Percentiles rank a stretch among this genome's conserved stretches.
These are phyloP conservation scores for Ceratobasidium sp. DNA, from an alignment of 1,284 basidiomycete genomes.

Conservation along the genomic window DNA sequence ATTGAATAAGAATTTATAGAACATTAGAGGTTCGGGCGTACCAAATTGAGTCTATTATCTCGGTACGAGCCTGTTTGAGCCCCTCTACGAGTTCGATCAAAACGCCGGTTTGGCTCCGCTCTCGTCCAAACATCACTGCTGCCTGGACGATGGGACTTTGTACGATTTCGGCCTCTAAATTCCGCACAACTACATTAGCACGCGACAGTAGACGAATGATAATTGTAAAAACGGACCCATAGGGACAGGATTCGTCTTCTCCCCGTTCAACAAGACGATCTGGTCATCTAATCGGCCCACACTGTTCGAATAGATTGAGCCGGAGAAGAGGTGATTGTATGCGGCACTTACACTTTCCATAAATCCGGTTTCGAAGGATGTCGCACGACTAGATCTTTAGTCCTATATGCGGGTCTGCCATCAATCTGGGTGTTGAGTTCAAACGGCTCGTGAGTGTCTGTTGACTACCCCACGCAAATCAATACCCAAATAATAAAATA, in stretches of 20 bases:
- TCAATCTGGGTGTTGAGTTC: conserved; percentile 38
- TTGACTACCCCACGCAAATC: neutral
- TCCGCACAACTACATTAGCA: neutral
- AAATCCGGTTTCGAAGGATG: conserved; percentile 43
- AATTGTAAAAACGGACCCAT: conserved; percentile 57
- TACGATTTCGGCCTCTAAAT: conserved; percentile 52
- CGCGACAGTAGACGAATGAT: no score
- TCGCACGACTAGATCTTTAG: conserved; percentile 42
- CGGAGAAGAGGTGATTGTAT: no score
- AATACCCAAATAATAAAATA: neutral
- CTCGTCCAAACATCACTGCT: conserved; percentile 61
- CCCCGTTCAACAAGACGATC: conserved; percentile 45
- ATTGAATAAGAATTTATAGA: no score
- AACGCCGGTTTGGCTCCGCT: conserved; percentile 62
- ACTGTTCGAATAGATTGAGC: neutral
- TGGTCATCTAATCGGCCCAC: conserved; percentile 46
- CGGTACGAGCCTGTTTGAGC: conserved; percentile 54
- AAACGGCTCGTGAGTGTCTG: conserved; percentile 20
- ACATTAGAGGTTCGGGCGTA: no score
- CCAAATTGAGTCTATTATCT: conserved; percentile 59
- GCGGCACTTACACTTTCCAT: conserved; percentile 34
- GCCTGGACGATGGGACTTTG: conserved; percentile 57
- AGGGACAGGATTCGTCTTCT: conserved; percentile 61
- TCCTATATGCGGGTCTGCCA: conserved; percentile 36
- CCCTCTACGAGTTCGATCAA: conserved; percentile 59